Base-by-base conservation (phyloP, 78 protist genomes). In the Anaeramoeba ignava region DNA sequence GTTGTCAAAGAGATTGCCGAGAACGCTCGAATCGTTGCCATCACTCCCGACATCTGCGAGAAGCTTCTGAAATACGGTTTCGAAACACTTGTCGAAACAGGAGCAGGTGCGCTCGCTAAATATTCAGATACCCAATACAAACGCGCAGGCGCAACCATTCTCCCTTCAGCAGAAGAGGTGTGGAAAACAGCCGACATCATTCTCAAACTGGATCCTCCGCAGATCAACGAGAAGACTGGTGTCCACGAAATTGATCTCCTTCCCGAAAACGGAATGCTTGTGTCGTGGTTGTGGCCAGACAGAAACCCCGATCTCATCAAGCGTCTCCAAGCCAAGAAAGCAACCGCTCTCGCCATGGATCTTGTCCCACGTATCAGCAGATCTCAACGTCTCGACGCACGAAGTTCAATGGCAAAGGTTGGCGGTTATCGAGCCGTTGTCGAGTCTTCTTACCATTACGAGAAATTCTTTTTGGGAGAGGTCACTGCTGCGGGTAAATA, bases 401-500 rank as follows among this genome's bases (percentile, higher is more conserved):
- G 96, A 80, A 82, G 91, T 3, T 92, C 97, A 1, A 91, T 91
- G 98, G 95, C 96, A 3, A 96, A 96, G 87, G 87, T 95, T 42
- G 89, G 97, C 12, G 99, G 99, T 67, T 96, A 96, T 89, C 89
- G 92, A 41, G 98, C 98, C 0, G 98, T 96, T 3, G 37, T 97
- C 2, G 97, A 95, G 85, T 93, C 97, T 27, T 84, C 93, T 23
- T 34, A 73, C 33, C n/a, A 41, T 81, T 94, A 91, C 40, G 93
- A 90, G 33, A 73, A 95, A 34, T 92, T 90, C 94, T 92, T 96
- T 83, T 82, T 93, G 2, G 98, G 98, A 1, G 91, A 90, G 78
- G 96, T 97, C 41, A 97, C 99, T 0, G 97, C 98, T 0, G 99
- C 98, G 23, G 99, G 99, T 38, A 89, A 88, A 84, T 90, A 91